These are phyloP conservation scores for Ophiocordyceps unilateralis DNA, from an alignment of 2,329 filamentous ascomycete genomes.

Conservation along the genomic window DNA sequence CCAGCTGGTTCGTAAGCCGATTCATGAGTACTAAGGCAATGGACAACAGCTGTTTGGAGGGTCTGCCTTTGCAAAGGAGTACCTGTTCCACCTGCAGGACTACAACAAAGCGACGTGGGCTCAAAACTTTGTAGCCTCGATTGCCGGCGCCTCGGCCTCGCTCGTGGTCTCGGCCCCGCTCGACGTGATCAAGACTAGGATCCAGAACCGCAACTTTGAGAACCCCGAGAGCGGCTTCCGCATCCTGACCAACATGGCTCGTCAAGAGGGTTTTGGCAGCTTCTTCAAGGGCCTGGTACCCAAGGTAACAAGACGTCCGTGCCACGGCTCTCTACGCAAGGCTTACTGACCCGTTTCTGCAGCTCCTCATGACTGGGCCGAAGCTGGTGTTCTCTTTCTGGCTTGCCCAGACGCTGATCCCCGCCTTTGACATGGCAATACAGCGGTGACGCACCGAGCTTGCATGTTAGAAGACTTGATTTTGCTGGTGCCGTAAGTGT, in stretches of 20 bases:
- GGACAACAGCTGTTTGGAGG: conserved; percentile 73
- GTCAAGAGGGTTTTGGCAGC: conserved; percentile 65
- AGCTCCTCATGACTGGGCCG: conserved; percentile 94
- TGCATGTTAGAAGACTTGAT: not conserved
- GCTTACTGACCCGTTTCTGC: not conserved
- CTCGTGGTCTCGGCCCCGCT: conserved; percentile 89
- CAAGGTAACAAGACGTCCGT: conserved; percentile 39
- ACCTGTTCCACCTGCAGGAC: conserved; percentile 73
- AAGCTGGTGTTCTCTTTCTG: conserved; percentile 99
- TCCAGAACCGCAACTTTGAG: conserved; percentile 97
- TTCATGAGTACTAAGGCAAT: not conserved
- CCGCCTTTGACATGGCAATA: conserved; percentile 53
- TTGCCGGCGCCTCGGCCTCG: conserved; percentile 88
- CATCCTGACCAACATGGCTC: conserved; percentile 84
- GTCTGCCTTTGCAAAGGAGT: conserved; percentile 94
- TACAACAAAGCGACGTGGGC: conserved; percentile 92
- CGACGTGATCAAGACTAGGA: conserved; percentile 95
- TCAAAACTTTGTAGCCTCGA: conserved; percentile 95
- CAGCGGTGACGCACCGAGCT: conserved; percentile 11
- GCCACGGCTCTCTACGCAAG: not conserved
- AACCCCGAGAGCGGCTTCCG: conserved; percentile 88
- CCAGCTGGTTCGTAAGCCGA: not conserved
- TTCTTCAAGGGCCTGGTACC: conserved; percentile 98
- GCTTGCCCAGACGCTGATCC: conserved; percentile 95
- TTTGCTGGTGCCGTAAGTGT: not conserved